Base-by-base conservation (phyloP, 1,284 basidiomycete species). In the Sanghuangporus weigelae region DNA sequence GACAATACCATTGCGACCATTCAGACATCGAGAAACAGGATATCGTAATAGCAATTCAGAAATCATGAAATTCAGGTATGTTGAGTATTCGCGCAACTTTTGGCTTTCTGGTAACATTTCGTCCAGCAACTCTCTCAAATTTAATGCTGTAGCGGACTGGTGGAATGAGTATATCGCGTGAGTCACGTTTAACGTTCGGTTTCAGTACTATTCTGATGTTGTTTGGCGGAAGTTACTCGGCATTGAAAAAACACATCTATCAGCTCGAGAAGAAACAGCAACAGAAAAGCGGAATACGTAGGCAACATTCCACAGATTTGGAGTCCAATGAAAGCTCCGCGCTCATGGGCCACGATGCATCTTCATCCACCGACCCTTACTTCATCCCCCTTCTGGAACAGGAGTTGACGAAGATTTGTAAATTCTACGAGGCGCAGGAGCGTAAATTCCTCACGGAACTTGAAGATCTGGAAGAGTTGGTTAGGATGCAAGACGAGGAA, bases 101-200 rank as follows among this genome's bases (percentile, higher is more conserved):
- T 21, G 16, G 16, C 16, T 11, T 3, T n/a, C 21, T 19, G 8
- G 21, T 60, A n/a, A 39, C 31, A 40, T 7, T 7, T 38, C 4
- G 48, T 11, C 21, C 23, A 84, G 82, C 57, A 83, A 84, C 54
- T 89, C 93, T 14, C 82, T 97, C 67, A 93, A 96, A 73, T 95
- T 96, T 77, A 97, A 98, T 71, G 90, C 93, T 23, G 92, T 96
- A 48, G 83, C 94, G 1, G 95, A 98, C 67, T 98, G 96, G 95
- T 91, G 90, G 84, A 91, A 95, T 70, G 87, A 95, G 68, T 98
- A 98, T 73, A 90, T 98, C 66, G 84, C 87, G 85, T 93, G 71
- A 68, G 89, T 80, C 42, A 26, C 16, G 57, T 64, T 23, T 50
- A n/a, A 35, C 12, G 16, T 7, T 8, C 16, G 38, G 0, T 31